Base-by-base conservation (phyloP, 805 yeast species). In the Helenozyma rhizophorensis region DNA sequence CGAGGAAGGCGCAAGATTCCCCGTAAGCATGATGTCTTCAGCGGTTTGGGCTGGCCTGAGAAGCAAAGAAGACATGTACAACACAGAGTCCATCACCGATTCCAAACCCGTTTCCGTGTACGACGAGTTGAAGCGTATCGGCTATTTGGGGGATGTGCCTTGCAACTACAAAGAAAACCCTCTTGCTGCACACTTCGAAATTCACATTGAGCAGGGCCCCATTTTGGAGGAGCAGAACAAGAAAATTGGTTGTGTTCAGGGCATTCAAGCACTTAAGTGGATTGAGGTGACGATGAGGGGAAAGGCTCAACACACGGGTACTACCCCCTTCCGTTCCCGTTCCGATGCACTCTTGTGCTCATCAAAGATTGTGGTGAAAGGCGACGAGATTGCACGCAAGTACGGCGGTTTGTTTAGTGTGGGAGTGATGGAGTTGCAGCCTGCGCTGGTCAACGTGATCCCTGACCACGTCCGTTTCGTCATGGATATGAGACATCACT, bases 201-300 rank as follows among this genome's bases (percentile, higher is more conserved):
- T 81, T 34, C 89, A 81, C 50, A 81, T 81, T 39, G 88, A 81
- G 49, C 89, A 81, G 55, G 89, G 89, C 5, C 88, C 88, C 9
- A 67, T 79, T 24, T 63, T 81, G 30, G 86, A 81, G 50, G 66
- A 68, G 15, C 68, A 67, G 21, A 48, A 67, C 4, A 73, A 74
- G 47, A 68, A 69, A 36, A 73, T 81, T 36, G 89, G 89, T 21
- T 61, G 80, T 28, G 87, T 81, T 8, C 64, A 63, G 9, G 83
- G 83, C 21, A 83, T 72, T 21, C 88, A 81, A 52, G 82, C 81
- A 2, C 76, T 75, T 45, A 56, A 65, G 28, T 81, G 89, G 89
- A 62, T 67, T 33, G 73, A 69, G 28, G 64, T 77, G 15, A 65
- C 56, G n/a, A 70, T 81, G 14, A 59, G 48, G 8, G 89, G 89